Evolutionary conservation across 1,284 basidiomycete genomes (phyloP), one percentile per base, ranked within the genome.

Genomic region (Trichosporon ovoides): DNA sequence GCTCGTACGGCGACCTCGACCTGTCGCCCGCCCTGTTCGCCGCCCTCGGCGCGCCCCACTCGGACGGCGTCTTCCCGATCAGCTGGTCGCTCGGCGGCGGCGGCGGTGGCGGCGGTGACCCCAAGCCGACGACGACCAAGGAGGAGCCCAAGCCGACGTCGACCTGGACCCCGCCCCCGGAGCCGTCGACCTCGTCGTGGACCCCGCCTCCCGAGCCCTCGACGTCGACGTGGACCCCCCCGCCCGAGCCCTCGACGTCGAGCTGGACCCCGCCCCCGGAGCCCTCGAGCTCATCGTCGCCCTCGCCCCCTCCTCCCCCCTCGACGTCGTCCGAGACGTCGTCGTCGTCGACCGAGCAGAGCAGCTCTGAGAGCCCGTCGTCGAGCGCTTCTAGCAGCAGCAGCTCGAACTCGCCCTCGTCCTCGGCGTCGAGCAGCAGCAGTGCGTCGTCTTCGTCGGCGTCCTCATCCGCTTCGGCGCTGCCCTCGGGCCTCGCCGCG

Each of bases 1-100:
- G 75, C 60, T 57, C 57, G 3, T 81, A 74, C 43, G 85, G 83
- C 36, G 88, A 83, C 46, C 83, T 96, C 57, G 92, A 96, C 79
- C 80, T 94, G 61, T 87, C 88, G 24, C 72, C 75, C 12, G 82
- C 85, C 54, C 83, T 96, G 43, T 96, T 96, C 80, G 52, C 58
- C n/a, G 57, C 68, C 56, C 78, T 79, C 60, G 72, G 72, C 10
- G 65, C 63, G 66, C 49, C 33, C n/a, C 43, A 22, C 19, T 66
- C 68, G 48, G 56, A 59, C 0, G 89, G 88, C 58, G 79, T 84
- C 18, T 63, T 90, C 52, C 78, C 77, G 54, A 84, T 84, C 56
- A 66, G 69, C 19, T 89, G 87, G 87, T 75, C 63, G 64, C 83
- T 78, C 74, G 74, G 76, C 53, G 77, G 72, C 55, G 80, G 73